phyloP scores from a whole-genome alignment of 176 grass and related monocot genomes.

The Lolium rigidum region DNA sequence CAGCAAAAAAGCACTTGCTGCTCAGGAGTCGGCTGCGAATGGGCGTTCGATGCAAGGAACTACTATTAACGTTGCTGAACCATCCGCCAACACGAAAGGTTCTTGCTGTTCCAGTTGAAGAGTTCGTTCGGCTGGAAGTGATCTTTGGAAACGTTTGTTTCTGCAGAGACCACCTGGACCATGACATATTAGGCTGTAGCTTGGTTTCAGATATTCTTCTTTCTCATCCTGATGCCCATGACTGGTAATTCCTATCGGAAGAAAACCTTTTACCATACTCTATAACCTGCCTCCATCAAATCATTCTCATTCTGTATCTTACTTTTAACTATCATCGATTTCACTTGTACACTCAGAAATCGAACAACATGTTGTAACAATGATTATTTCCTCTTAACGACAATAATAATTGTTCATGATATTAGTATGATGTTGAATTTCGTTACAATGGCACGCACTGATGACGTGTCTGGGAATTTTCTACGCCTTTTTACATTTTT shows the following conservation, averaged over 20 bases:
- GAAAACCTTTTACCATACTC: constrained; percentile 32
- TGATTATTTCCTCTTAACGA: constrained; percentile 33
- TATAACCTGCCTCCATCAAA: constrained; percentile 34
- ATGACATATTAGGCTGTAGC: constrained; percentile 44
- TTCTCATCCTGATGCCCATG: constrained; percentile 19
- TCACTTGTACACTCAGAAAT: constrained; percentile 25
- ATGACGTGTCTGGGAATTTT: background rate
- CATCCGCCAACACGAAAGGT: constrained; percentile 38
- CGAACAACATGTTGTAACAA: constrained; percentile 42
- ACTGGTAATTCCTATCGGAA: constrained; percentile 20
- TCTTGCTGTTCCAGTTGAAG: constrained; percentile 59
- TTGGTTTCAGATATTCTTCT: constrained; percentile 11
- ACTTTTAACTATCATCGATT: constrained; percentile 21
- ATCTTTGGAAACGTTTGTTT: constrained; percentile 20
- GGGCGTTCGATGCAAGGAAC: constrained; percentile 52
- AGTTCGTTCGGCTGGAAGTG: constrained; percentile 5
- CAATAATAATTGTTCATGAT: constrained; percentile 20
- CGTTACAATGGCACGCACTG: background rate
- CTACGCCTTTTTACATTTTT: background rate
- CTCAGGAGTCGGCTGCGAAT: constrained; percentile 48
- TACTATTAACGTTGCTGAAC: constrained; percentile 53
- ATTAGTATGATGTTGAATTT: constrained; percentile 5
- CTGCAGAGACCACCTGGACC: constrained; percentile 21
- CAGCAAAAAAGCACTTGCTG: constrained; percentile 69
- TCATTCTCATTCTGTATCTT: constrained; percentile 29